Base-by-base conservation (phyloP, 106 monocot species). In the Vanilla planifolia region DNA sequence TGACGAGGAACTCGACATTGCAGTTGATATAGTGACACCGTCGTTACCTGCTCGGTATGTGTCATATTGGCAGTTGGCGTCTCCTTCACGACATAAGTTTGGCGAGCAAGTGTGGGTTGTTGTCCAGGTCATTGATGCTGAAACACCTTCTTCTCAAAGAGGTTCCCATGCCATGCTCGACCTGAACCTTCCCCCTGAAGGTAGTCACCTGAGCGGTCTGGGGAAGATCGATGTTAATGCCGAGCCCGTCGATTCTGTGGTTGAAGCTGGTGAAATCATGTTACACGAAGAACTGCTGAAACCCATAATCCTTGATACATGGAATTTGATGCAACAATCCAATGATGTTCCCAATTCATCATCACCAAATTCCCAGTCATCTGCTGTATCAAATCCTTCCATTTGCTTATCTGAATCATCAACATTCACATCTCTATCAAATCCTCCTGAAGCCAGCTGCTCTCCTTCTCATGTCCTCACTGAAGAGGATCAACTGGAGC, bases 21-120 rank as follows among this genome's bases (percentile, higher is more conserved):
- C 85, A 8, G 89, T 89, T 71, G 82, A 89, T 72, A 83, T 85
- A 48, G 55, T 59, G 7, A 76, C 93, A 56, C 93, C 93, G 26
- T 61, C 77, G 35, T 66, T 63, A 28, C 73, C 69, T 50, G 93
- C 89, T 3, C 71, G 75, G 25, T 94, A 83, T 39, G 60, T 80
- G 16, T 94, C 93, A 33, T 83, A 82, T 41, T 94, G 93, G 93
- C 79, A 77, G 46, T 59, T 94, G 71, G 73, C 65, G 45, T 65
- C 89, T 36, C 85, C 85, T 43, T 63, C 61, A 53, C 82, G 89
- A 9, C 79, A 85, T 43, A 78, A 78, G 48, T 94, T 94, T 73
- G 93, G 93, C 21, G 82, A 94, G 27, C 75, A 75, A 55, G 82
- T 94, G 67, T 94, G 93, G 93, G 82, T 86, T 41, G 72, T 80